phyloP scores from a whole-genome alignment of 108 stramenopile genomes.

The Pseudonitzschia delicatissima region DNA sequence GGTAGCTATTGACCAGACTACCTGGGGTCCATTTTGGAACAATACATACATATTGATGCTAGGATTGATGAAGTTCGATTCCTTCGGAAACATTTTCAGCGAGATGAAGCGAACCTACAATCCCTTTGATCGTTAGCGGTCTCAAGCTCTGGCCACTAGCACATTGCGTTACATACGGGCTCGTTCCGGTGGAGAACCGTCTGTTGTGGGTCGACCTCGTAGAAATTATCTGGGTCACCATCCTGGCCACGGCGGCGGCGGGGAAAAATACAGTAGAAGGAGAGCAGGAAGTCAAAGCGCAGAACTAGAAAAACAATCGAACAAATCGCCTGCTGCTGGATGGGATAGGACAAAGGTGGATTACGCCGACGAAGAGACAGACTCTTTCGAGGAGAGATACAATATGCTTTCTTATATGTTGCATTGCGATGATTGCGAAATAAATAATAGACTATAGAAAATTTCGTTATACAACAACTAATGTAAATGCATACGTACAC shows the following conservation, averaged over 20 bases:
- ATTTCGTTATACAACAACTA: no score
- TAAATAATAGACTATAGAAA: no score
- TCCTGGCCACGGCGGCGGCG: slow-evolving; percentile 58
- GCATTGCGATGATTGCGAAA: no score
- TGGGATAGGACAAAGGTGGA: no score
- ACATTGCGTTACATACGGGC: slow-evolving; percentile 76
- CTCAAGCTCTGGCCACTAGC: slow-evolving; percentile 89
- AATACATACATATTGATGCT: slow-evolving; percentile 34
- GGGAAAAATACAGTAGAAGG: no score
- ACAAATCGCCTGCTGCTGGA: no score
- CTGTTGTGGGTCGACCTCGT: slow-evolving; percentile 85
- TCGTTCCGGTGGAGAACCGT: slow-evolving; percentile 75
- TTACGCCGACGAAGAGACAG: no score
- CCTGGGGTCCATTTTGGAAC: slow-evolving; percentile 26
- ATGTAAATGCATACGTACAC: no score
- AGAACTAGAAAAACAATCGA: no score
- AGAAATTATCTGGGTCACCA: slow-evolving; percentile 90
- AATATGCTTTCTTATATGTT: no score
- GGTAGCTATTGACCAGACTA: slow-evolving; percentile 39
- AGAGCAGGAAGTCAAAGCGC: no score
- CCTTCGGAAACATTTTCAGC: slow-evolving; percentile 48
- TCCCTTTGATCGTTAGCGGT: slow-evolving; percentile 69
- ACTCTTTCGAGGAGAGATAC: no score
- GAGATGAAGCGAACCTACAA: slow-evolving; percentile 72
- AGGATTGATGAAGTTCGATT: slow-evolving; percentile 43